Evolutionary conservation across 139 green algal genomes (phyloP), one percentile per base, ranked within the genome.

Genomic region (Chlamydomonas eustigma): DNA sequence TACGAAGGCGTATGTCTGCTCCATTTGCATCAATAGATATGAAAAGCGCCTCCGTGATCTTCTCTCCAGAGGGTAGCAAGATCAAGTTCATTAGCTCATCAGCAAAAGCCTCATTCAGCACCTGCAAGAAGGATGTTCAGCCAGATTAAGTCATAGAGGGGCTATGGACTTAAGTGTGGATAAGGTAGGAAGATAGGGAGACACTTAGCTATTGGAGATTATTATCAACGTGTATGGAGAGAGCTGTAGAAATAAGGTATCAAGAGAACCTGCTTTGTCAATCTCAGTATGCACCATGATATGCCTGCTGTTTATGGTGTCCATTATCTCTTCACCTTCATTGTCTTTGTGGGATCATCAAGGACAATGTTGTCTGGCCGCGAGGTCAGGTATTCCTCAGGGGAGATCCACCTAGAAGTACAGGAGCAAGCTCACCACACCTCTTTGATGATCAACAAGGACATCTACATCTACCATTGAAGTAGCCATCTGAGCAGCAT

Each of bases 21-120:
- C 95, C 95, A 1, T 82, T 71, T 0, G 86, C 86, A 78, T 98
- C 95, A 31, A 98, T 97, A 35, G 87, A 94, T 50, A 98, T 98
- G 79, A 98, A 90, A 3, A 85, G 74, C 2, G 91, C 88, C 73
- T 97, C 91, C 35, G 85, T 64, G 8, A 86, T 82, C 39, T 3
- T 4, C 22, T 37, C 77, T 64, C 30, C 32, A 44, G 72, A 12
- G 71, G 31, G 51, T 58, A 58, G 8, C 25, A 52, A 2, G n/a
- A 74, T 39, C 64, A 96, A 66, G 71, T 89, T 50, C 22, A 83
- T 80, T 80, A 98, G 72, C 1, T 84, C 71, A 1, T 77, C 76
- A 2, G 78, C 72, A 72, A 87, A 93, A 24, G 51, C 74, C 32
- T 90, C 82, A 74, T 95, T 96, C 3, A 97, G 79, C 5, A 84